These are phyloP conservation scores for Cutaneotrichosporon dermatis DNA, from an alignment of 1,284 basidiomycete genomes.

Conservation along the genomic window DNA sequence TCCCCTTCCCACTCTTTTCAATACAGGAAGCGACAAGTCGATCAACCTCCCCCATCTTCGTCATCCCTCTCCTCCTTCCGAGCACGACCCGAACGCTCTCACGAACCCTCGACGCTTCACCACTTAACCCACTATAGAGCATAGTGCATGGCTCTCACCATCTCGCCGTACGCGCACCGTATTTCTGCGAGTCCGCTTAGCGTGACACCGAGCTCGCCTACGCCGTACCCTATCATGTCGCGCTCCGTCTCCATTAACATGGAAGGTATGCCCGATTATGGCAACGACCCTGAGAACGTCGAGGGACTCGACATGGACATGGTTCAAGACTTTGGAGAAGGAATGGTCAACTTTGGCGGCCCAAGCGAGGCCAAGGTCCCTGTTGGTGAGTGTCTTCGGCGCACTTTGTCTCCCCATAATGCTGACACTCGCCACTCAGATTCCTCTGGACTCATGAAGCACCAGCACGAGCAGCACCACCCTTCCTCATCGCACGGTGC, in stretches of 20 bases:
- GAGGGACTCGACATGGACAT: conserved; percentile 36
- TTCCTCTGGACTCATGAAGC: neutral
- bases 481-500: conserved; percentile 5
- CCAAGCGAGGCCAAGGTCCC: conserved; percentile 15
- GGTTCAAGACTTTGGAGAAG: conserved; percentile 44
- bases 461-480: conserved; percentile 1
- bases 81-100: neutral
- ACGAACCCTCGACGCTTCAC: neutral
- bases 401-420: too few relatives aligned
- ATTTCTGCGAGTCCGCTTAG: conserved; percentile 18
- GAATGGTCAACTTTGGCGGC: conserved; percentile 38
- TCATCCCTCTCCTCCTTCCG: neutral
- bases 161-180: conserved; percentile 19
- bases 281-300: conserved; percentile 9
- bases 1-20: neutral
- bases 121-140: conserved; percentile 2
- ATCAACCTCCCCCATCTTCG: neutral
- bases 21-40: neutral
- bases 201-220: conserved; percentile 12
- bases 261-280: conserved; percentile 17
- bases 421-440: conserved; percentile 5
- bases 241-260: conserved; percentile 22
- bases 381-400: conserved; percentile 12
- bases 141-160: conserved; percentile 20
- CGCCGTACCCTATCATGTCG: conserved; percentile 14